These are phyloP conservation scores for Ogataea pini DNA, from an alignment of 805 yeast species.

Conservation along the genomic window DNA sequence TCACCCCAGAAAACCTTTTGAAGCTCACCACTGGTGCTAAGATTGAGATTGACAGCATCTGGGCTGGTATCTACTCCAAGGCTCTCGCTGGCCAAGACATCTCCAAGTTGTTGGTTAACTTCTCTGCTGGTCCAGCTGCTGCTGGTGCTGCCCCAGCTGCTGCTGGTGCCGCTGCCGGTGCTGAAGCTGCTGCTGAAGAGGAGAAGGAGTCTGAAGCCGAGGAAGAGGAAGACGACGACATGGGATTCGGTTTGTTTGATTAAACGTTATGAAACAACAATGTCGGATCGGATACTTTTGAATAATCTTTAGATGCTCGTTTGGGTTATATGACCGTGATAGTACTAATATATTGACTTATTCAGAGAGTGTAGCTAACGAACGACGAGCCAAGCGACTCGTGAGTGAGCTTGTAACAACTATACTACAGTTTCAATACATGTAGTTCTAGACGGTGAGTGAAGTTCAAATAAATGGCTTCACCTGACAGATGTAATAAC, in stretches of 20 bases:
- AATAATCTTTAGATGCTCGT: neutral
- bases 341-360: conserved; percentile 2
- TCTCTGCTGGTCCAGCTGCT: conserved; percentile 51
- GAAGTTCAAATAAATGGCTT: too few relatives aligned
- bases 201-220: conserved; percentile 61
- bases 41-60: conserved; percentile 72
- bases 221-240: conserved; percentile 78
- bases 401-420: too few relatives aligned
- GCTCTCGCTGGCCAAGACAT: conserved; percentile 81
- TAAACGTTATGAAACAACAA: conserved; percentile 37
- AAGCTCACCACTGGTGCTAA: conserved; percentile 76
- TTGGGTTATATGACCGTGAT: neutral
- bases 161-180: conserved; percentile 45
- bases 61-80: conserved; percentile 82
- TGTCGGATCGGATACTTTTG: conserved; percentile 2
- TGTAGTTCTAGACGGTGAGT: too few relatives aligned
- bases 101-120: conserved; percentile 63
- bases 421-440: too few relatives aligned
- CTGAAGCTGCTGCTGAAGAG: conserved; percentile 47
- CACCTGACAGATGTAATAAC: too few relatives aligned
- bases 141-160: conserved; percentile 51
- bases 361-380: neutral
- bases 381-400: neutral
- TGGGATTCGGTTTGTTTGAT: conserved; percentile 92
- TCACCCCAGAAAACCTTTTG: conserved; percentile 78